Base-by-base conservation (phyloP, 192 early-diverging fungal genomes). In the Mortierella antarctica region DNA sequence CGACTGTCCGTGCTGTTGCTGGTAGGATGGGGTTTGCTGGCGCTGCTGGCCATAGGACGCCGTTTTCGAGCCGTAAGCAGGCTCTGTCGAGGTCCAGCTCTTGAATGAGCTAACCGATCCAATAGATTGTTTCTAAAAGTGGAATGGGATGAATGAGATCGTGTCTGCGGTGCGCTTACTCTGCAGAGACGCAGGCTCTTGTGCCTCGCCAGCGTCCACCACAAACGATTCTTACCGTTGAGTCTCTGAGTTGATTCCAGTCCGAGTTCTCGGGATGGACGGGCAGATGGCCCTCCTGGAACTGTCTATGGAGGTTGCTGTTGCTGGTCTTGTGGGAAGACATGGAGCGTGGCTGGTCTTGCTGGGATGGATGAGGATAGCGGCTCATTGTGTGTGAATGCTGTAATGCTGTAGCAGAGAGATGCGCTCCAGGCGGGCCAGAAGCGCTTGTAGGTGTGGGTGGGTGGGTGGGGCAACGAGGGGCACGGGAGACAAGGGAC, bases 51-150 rank as follows among this genome's bases (percentile, higher is more conserved):
- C 67, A 40, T 52, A 74, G 7, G 72, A 74, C 40, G 10, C 67
- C 39, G 72, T 74, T 14, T 65, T 57, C 13, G 57, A 53, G 50
- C 56, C 51, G 57, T 49, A 70, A 41, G 41, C 70, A 49, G 72
- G 73, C n/a, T 67, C 65, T 31, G 61, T 51, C n/a, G 74, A 77
- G 10, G 74, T 70, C 74, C 74, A 77, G 47, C 74, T 77, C 61
- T 63, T 21, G 42, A 59, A 64, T 7, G 74, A 77, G 15, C 48
- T 65, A 7, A 55, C 53, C 3, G 74, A 77, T n/a, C 49, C 23
- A 0, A 54, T 77, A n/a, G 74, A 70, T 15, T 66, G 54, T 8
- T 65, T 77, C 74, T 77, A 62, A 6, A 40, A 5, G 42, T 11
- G 15, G 46, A 41, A 13, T 13, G 13, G 51, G 52, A 21, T 42